phyloP scores from a whole-genome alignment of 495 filamentous ascomycete species.

The Penicillium malachiteum region DNA sequence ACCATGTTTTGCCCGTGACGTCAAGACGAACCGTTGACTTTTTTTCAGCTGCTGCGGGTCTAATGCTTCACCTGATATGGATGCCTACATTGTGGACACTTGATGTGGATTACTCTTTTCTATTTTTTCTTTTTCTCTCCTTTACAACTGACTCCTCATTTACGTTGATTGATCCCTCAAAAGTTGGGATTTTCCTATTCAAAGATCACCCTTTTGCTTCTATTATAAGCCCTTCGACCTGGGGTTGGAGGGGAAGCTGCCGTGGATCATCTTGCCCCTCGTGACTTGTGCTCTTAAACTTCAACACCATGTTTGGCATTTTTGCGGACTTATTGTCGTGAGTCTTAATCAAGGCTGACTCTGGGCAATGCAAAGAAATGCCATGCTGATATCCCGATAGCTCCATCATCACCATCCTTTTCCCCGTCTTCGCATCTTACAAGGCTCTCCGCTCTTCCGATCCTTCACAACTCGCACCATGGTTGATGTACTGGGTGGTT shows the following conservation, averaged over 20 bases:
- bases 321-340: conserved; percentile 79
- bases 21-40: conserved; percentile 26
- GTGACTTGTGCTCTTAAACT: not conserved
- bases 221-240: conserved; percentile 8
- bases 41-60: conserved; percentile 1
- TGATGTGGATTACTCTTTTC: not conserved
- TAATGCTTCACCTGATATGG: conserved; percentile 13
- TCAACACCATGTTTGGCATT: conserved; percentile 69
- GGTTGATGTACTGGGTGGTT: conserved; percentile 99
- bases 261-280: conserved; percentile 11
- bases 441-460: conserved; percentile 94
- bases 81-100: conserved; percentile 2
- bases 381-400: conserved; percentile 18
- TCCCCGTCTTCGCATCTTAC: conserved; percentile 96
- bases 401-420: conserved; percentile 86
- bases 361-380: conserved; percentile 12
- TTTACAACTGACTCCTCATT: not conserved
- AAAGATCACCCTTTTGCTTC: not conserved
- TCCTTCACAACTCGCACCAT: conserved; percentile 90
- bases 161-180: not conserved
- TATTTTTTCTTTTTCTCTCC: not conserved
- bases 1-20: conserved; percentile 20
- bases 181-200: not conserved
- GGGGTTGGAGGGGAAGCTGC: conserved; percentile 13
- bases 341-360: conserved; percentile 26